Evolutionary conservation across 768 basidiomycete species (phyloP), one percentile per base, ranked within the genome.

Genomic region (Boletus subcaerulescens): DNA sequence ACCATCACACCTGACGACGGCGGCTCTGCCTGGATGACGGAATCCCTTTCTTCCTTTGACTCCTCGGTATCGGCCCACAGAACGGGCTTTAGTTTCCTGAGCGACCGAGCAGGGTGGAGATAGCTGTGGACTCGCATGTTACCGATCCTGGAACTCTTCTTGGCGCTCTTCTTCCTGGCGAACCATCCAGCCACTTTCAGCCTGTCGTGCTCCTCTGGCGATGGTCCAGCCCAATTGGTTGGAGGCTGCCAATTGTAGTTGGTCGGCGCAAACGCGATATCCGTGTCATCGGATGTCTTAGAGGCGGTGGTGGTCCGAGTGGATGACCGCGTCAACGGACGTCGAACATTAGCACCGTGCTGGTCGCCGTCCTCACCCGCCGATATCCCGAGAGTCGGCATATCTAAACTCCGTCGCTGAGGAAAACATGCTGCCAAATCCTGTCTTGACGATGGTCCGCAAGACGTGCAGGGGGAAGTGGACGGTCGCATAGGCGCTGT

Each of bases 181-280:
- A 53, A 40, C 46, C 44, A 31, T 17, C 10, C 41, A 12, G 6
- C 17, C 8, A n/a, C 14, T n/a, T 36, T 58, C 10, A 14, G 8
- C 38, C 8, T 45, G 9, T 33, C 32, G 29, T 17, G 46, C 5
- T 45, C 45, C 10, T 45, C 44, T 17, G 3, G 38, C 9, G 56
- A 39, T 3, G 65, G 63, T 3, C 67, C 71, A 3, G 43, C 39
- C 71, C 71, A 71, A 38, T 43, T 46, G 2, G 49, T n/a, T 2
- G 71, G 70, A 10, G 70, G 63, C 4, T 31, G 20, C 69, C 69
- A 69, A 6, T 26, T 45, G 24, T 24, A 14, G 4, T 45, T 22
- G 33, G 44, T 8, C 0, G 56, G 44, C 15, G 11, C n/a, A 20
- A 50, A 45, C 20, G 50, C 9, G 3, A n/a, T 13, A 6, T 41